Base-by-base conservation (phyloP, 768 basidiomycete genomes). In the Lentinula sp. region DNA sequence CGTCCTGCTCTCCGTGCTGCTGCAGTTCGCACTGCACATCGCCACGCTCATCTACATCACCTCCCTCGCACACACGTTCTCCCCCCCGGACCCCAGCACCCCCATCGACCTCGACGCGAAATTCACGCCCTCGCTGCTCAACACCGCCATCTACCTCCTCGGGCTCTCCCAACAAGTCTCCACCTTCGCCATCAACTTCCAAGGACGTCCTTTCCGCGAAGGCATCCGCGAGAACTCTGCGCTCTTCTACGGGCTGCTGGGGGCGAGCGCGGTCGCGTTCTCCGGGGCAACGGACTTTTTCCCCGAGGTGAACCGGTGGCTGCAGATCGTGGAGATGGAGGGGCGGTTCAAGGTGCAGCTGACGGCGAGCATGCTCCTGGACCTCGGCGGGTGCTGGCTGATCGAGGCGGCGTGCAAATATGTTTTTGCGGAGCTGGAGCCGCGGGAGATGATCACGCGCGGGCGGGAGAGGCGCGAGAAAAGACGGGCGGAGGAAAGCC, bases 161-260 rank as follows among this genome's bases (percentile, higher is more conserved):
- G 90, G 95, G 57, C 82, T 98, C 41, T 95, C 93, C 2, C 96
- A 99, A 71, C 97, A 99, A 73, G 96, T 99, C 1, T 98, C 96
- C 6, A 98, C 97, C 0, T 98, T 99, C 69, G 88, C 95, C 3
- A 94, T 98, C 77, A 99, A 99, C 78, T 99, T 95, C 83, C 93
- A 95, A 78, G 97, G 97, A 8, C 90, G 97, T 39, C 97, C 97
- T 0, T 99, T 98, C 87, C 88, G 97, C 37, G 97, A 99, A 74
- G 94, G 94, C 41, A 98, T 99, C 69, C 84, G 92, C 2, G 97
- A 99, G 75, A 99, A 99, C 73, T 77, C 87, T 3, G 90, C 94
- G n/a, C 71, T 99, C 18, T 98, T 84, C 73, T 98, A 87, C 79
- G 97, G 97, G 28, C 84, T 98, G 10, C 78, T 97, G 43, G 93